Evolutionary conservation across 2,329 filamentous ascomycete species (phyloP).

Genomic region (Colletotrichum costaricense): DNA sequence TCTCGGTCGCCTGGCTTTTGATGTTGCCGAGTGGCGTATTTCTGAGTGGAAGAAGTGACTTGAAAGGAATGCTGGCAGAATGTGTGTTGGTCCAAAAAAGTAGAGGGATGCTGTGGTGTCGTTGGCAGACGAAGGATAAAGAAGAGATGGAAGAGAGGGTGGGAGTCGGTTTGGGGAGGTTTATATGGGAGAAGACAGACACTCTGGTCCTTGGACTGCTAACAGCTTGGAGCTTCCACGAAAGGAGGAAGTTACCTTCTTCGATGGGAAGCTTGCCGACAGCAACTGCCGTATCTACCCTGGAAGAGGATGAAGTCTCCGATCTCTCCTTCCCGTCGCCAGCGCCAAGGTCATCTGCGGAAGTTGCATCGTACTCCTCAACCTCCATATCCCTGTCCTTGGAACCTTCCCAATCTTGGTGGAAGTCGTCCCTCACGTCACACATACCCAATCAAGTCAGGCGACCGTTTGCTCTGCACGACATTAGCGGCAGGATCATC

Average conservation of each 20-base stretch:
- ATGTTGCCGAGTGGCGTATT: neutral
- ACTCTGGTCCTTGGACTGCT: neutral
- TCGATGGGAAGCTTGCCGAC: neutral
- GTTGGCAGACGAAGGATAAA: neutral
- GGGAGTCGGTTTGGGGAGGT: neutral
- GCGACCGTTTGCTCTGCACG: neutral
- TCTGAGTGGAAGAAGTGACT: neutral
- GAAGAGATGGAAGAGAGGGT: neutral
- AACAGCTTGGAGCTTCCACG: neutral
- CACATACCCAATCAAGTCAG: neutral
- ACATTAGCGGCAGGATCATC: neutral
- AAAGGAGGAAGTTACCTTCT: neutral
- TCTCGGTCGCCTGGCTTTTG: neutral
- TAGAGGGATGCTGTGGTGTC: neutral
- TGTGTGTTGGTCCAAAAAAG: slow-evolving; percentile 4
- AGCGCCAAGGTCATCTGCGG: neutral
- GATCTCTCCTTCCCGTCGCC: no score
- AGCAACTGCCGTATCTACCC: neutral
- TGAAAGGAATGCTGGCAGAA: neutral
- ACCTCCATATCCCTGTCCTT: neutral
- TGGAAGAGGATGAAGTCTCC: no score
- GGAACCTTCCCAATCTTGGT: neutral
- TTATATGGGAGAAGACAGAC: neutral
- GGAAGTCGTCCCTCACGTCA: neutral
- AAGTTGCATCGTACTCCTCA: neutral